Base-by-base conservation (phyloP, 441 rosid genomes). In the Flueggea neowawraea region DNA sequence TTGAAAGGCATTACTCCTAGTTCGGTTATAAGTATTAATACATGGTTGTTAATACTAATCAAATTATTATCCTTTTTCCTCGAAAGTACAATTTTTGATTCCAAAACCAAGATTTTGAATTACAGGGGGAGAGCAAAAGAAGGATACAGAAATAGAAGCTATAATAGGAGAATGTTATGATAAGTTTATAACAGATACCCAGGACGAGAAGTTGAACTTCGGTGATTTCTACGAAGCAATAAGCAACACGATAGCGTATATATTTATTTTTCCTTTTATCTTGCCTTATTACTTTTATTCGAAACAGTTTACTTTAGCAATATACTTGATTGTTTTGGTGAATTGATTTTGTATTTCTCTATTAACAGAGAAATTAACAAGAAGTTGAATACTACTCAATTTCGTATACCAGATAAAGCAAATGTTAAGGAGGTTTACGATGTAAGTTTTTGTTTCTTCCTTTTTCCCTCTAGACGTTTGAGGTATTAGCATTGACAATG, bases 311-410 rank as follows among this genome's bases (percentile, higher is more conserved):
- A 22, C 28, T 22, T 22, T 22, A 0, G 28, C 28, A 22, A 22
- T 22, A 22, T 22, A 22, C 28, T 22, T 22, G 28, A 22, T n/a
- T 22, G n/a, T n/a, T n/a, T n/a, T n/a, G n/a, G n/a, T 16, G 15
- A 3, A 6, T 49, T 16, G 1, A n/a, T 57, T 6, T 48, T 10
- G 4, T 45, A 28, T 13, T 58, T 50, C 16, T 54, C 73, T 89
- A n/a, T n/a, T n/a, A n/a, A n/a, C 28, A 22, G 98, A 60, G 81
- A 85, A 65, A 80, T 91, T 57, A 91, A 91, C 71, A 71, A 54
- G 65, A 82, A 71, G 71, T 78, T 89, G 32, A 83, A 84, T 43
- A 86, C 85, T 71, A 79, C 92, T 5, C 97, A 91, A 58, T 70
- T 91, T 58, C 73, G 81, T 52, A 75, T 85, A 39, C 98, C 97